Base-by-base conservation (phyloP, 148 eudicot genomes). In the Agrostemma githago region DNA sequence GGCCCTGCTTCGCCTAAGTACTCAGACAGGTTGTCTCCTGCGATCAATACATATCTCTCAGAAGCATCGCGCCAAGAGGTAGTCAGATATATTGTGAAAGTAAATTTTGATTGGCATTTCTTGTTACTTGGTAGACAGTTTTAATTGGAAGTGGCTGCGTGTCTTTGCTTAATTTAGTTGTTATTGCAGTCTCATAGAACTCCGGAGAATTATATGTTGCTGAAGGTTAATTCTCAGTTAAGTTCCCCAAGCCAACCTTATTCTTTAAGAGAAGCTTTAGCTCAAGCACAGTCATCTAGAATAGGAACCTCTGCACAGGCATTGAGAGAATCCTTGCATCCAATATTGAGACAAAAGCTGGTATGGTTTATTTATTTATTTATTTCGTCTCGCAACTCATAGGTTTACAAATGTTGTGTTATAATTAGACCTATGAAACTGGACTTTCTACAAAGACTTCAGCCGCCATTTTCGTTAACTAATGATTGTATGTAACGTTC, bases 211-310 rank as follows among this genome's bases (percentile, higher is more conserved):
- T 88, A 96, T 81, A 72, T 92, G 83, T 89, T 96, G 97, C 97
- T 92, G 87, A 89, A 90, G 82, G 96, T 86, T 15, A 96, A 90
- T 79, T 92, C 96, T 73, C 99, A 96, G 84, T 78, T 92, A 74
- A 92, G 97, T 71, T 96, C 99, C n/a, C 99, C 99, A 44, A 92
- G 95, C 81, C 99, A 96, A 77, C 99, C 99, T 66, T 96, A 92
- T 87, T 96, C 99, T 79, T 84, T 96, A 66, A 88, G 99, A 74
- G 99, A 96, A 90, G 99, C 99, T 70, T 88, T 96, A 61, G 97
- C 97, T 83, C 97, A 96, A 80, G 99, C 96, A 48, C 99, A 96
- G 75, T 96, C 99, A 37, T 90, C 99, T 20, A 88, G 97, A 82
- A 90, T 92, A 68, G 99, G 99, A 83, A 92, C 99, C 80, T 92